These are phyloP conservation scores for Phialophora verrucosa DNA, from an alignment of 2,329 filamentous ascomycete species.

Conservation along the genomic window DNA sequence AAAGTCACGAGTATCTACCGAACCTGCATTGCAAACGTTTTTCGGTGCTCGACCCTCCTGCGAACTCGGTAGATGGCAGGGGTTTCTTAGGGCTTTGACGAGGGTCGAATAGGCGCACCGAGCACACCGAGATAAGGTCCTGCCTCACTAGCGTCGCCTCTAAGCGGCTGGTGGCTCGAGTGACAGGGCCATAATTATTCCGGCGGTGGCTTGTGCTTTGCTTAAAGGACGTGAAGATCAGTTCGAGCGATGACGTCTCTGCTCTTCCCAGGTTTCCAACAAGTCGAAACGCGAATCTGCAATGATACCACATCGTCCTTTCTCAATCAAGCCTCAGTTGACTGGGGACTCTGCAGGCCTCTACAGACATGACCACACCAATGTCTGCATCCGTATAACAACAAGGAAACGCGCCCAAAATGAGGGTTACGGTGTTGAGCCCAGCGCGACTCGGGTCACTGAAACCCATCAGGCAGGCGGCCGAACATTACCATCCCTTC, in stretches of 20 bases:
- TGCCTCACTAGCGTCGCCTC: neutral
- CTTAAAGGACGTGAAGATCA: neutral
- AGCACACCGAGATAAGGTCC: neutral
- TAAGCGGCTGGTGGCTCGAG: neutral
- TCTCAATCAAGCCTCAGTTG: neutral
- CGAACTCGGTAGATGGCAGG: neutral
- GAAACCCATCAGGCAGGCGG: slow-evolving; percentile 8
- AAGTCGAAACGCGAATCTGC: neutral
- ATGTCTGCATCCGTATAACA: neutral
- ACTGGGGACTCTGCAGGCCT: neutral
- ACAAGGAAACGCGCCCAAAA: neutral
- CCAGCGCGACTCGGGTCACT: slow-evolving; percentile 10
- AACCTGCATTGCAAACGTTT: neutral
- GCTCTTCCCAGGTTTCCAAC: slow-evolving; percentile 5
- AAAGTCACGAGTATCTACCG: slow-evolving; percentile 11
- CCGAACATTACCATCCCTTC: neutral
- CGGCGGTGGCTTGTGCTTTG: slow-evolving; percentile 11
- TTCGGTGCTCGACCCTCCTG: no score
- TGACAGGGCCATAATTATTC: slow-evolving; percentile 14
- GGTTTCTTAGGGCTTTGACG: neutral
- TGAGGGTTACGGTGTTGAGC: neutral
- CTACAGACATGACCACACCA: neutral
- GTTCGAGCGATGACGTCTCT: slow-evolving; percentile 11
- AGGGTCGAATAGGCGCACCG: slow-evolving; percentile 4
- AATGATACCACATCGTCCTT: neutral